Evolutionary conservation across 2,329 filamentous ascomycete genomes (phyloP).

Genomic region (Fusarium sp.): DNA sequence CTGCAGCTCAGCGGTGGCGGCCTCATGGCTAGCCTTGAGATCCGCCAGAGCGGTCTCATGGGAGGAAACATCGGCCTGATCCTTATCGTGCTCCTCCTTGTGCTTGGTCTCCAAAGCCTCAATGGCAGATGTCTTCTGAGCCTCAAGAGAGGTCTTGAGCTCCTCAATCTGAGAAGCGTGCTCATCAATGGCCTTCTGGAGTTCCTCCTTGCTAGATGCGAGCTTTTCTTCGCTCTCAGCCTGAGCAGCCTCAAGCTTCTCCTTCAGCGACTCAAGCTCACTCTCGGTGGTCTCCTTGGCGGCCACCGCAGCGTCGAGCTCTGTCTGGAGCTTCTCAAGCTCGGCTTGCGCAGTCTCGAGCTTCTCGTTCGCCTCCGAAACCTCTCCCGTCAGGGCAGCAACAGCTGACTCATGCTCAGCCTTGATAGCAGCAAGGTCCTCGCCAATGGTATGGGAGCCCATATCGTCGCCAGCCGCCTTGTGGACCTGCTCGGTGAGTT

Average conservation of each 20-base stretch:
- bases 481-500: constrained; percentile 65
- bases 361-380: constrained; percentile 63
- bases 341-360: constrained; percentile 64
- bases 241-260: constrained; percentile 60
- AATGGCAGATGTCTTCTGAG: constrained; percentile 63
- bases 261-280: constrained; percentile 62
- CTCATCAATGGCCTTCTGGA: constrained; percentile 58
- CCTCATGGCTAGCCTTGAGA: constrained; percentile 64
- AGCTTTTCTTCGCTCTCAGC: constrained; percentile 52
- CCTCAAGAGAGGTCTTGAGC: constrained; percentile 61
- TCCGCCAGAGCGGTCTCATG: constrained; percentile 64
- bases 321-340: constrained; percentile 62
- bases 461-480: constrained; percentile 54
- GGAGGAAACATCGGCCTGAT: constrained; percentile 57
- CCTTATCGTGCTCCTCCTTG: constrained; percentile 62
- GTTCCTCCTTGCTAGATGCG: constrained; percentile 48
- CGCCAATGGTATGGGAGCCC: constrained; percentile 57
- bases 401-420: constrained; percentile 63
- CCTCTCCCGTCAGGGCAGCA: constrained; percentile 59
- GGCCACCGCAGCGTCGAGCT: constrained; percentile 61
- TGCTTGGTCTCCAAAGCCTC: constrained; percentile 66
- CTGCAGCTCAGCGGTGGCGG: constrained; percentile 62
- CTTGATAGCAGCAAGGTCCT: constrained; percentile 61
- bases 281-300: constrained; percentile 62
- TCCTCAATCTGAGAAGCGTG: constrained; percentile 63